Percentiles rank a stretch among this genome's conserved stretches.
These are phyloP conservation scores for Tulasnella sp. DNA, from an alignment of 768 basidiomycete species.

Conservation along the genomic window DNA sequence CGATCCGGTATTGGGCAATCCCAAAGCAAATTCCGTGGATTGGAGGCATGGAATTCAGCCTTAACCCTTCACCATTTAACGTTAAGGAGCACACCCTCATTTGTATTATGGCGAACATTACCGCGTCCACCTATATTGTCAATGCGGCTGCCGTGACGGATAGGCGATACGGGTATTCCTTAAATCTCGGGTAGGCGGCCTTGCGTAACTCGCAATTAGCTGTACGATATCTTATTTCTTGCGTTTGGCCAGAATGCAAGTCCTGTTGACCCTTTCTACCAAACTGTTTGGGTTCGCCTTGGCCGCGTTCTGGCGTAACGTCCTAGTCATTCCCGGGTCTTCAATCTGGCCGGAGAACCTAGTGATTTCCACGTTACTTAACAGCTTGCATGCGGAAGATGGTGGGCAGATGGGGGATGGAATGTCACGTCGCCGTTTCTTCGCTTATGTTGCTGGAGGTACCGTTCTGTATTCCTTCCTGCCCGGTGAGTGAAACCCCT, in stretches of 20 bases:
- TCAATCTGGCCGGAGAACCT: constrained; percentile 50
- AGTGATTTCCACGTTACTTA: constrained; percentile 88
- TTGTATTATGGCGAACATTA: constrained; percentile 82
- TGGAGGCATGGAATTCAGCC: constrained; percentile 61
- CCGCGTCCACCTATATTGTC: constrained; percentile 55
- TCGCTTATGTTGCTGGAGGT: constrained; percentile 60
- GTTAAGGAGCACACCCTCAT: constrained; percentile 93
- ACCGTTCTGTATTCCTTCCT: constrained; percentile 85
- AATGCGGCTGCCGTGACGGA: constrained; percentile 81
- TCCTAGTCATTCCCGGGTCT: constrained; percentile 35
- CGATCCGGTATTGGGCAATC: constrained; percentile 61
- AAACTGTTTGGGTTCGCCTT: background rate
- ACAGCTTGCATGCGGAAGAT: constrained; percentile 95
- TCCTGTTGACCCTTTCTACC: background rate
- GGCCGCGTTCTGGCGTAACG: constrained; percentile 36
- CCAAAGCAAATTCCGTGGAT: constrained; percentile 45
- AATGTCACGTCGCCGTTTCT: constrained; percentile 77
- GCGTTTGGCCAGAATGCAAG: background rate
- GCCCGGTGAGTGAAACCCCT: constrained; percentile 57
- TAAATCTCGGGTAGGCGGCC: constrained; percentile 56
- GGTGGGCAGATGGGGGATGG: constrained; percentile 45
- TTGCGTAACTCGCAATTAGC: background rate
- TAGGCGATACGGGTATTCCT: constrained; percentile 61
- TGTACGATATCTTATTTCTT: background rate
- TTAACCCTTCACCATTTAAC: constrained; percentile 95